Evolutionary conservation across 768 basidiomycete genomes (phyloP).

Genomic region (Suillus subaureus): DNA sequence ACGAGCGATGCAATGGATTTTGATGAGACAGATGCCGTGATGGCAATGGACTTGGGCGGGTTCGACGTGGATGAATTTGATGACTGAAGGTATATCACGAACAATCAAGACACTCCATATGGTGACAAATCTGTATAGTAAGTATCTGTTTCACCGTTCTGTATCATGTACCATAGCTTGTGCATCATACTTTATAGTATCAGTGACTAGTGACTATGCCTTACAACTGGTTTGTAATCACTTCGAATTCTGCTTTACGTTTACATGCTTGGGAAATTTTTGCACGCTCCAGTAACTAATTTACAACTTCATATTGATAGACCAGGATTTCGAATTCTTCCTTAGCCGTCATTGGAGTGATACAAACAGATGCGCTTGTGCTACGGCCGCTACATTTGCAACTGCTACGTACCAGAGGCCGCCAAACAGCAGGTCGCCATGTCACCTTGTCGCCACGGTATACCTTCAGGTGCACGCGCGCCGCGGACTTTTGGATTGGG

Average conservation of each 20-base stretch:
- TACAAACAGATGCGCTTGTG: background rate
- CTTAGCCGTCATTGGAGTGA: background rate
- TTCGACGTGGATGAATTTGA: conserved; percentile 32
- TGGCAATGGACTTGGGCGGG: conserved; percentile 22
- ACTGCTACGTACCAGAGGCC: background rate
- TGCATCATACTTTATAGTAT: background rate
- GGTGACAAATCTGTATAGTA: conserved; percentile 2
- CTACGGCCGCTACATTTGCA: no score
- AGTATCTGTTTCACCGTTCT: background rate
- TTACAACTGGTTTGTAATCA: background rate
- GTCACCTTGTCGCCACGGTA: conserved; percentile 35
- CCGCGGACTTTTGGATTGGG: conserved; percentile 63
- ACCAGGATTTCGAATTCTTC: background rate
- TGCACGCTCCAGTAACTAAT: background rate
- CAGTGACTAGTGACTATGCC: background rate
- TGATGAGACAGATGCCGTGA: conserved; percentile 24
- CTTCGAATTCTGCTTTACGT: background rate
- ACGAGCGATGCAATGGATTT: conserved; percentile 6
- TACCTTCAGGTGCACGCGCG: conserved; percentile 49
- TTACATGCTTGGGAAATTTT: background rate
- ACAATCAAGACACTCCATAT: background rate
- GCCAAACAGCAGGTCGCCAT: background rate
- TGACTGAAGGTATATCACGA: conserved; percentile 16
- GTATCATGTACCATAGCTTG: background rate
- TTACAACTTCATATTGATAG: background rate